Evolutionary conservation across 2,329 filamentous ascomycete species (phyloP).

Genomic region (Penicillium sp.): DNA sequence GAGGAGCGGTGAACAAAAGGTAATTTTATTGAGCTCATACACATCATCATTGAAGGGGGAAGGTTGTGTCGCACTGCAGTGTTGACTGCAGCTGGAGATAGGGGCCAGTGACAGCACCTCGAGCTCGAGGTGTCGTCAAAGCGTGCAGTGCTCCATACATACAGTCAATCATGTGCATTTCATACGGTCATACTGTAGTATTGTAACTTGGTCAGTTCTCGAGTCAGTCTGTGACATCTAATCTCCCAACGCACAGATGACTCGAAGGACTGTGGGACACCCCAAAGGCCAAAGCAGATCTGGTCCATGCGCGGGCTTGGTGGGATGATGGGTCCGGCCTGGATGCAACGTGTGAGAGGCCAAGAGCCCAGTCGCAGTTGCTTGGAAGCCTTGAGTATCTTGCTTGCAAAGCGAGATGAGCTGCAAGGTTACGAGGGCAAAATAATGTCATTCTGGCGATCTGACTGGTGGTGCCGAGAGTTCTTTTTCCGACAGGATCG

Average conservation of each 20-base stretch:
- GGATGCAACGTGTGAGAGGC: slow-evolving; percentile 15
- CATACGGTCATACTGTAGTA: neutral
- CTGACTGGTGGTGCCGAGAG: slow-evolving; percentile 11
- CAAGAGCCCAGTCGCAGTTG: neutral
- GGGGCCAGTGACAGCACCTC: neutral
- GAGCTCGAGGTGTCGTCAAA: neutral
- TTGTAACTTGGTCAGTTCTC: neutral
- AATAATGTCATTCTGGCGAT: neutral
- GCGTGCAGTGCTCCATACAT: neutral
- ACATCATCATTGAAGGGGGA: neutral
- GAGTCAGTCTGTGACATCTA: neutral
- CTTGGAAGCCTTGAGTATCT: neutral
- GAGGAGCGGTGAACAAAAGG: neutral
- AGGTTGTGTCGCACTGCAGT: slow-evolving; percentile 9
- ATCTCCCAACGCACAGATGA: no score
- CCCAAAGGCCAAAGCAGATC: neutral
- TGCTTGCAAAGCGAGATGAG: neutral
- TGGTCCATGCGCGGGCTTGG: slow-evolving; percentile 8
- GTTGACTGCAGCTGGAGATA: slow-evolving; percentile 7
- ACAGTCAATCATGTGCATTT: neutral
- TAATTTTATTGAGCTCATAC: neutral
- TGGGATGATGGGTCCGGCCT: neutral
- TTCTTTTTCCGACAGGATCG: slow-evolving; percentile 16
- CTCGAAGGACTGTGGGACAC: slow-evolving; percentile 1
- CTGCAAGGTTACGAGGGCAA: neutral